Evolutionary conservation across 495 filamentous ascomycete species (phyloP), one percentile per base, ranked within the genome.

Genomic region (Hyaloscypha finlandica): DNA sequence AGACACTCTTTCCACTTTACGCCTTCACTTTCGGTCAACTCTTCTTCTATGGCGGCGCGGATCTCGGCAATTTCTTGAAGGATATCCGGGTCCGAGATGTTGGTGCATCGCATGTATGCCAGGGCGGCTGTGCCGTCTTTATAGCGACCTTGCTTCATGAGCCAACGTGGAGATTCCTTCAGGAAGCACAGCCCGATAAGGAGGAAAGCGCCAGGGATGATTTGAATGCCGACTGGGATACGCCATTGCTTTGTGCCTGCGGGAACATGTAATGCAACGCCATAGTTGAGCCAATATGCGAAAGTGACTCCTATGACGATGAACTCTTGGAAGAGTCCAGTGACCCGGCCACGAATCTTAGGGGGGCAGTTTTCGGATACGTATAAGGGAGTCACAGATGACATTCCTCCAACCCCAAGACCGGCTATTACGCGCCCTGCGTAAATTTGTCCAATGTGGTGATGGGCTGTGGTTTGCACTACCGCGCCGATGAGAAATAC

Each of bases 291-390:
- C 25, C 25, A 25, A 25, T 25, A 25, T 25, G 25, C 25, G 2
- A 25, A 25, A 25, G 25, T 25, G 25, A 25, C 25, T 25, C 25
- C 25, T 25, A 25, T 25, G 25, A 25, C 25, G 25, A 25, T 25
- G 58, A 69, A 66, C 53, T 69, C 63, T 30, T 73, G 66, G 64
- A 71, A 71, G 45, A 71, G 59, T 54, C 68, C 82, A 56, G 74
- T 83, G 16, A 84, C 74, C 59, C 80, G 78, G n/a, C 83, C 84
- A 39, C 84, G 77, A 51, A 86, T 80, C 32, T 81, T 77, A 69
- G 83, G 84, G 2, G 84, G 83, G 20, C 82, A 80, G 76, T 80
- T 86, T 68, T 87, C 85, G 8, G 81, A 78, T 6, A 73, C 64
- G 39, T 67, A 71, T 8, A 71, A 39, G 9, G 86, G 85, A 0